A percentile compares a stretch with the other conserved stretches of the same genome.
phyloP scores from a whole-genome alignment of 2,329 filamentous ascomycete species.

The Pseudogymnoascus sp. region DNA sequence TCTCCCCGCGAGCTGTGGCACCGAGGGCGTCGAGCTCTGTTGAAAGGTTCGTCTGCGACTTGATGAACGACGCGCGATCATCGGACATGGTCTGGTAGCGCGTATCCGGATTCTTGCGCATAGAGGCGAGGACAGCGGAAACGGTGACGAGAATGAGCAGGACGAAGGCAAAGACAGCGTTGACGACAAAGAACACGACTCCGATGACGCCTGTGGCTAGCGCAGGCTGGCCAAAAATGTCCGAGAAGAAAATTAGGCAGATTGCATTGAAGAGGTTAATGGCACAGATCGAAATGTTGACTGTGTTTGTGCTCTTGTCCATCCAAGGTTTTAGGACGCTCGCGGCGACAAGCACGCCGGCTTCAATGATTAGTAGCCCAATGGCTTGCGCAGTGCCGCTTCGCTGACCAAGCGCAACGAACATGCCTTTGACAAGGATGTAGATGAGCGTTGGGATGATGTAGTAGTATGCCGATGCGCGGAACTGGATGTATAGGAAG shows the following conservation, averaged over 20 bases:
- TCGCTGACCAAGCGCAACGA: slow-evolving; percentile 72
- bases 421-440: slow-evolving; percentile 78
- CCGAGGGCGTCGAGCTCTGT: slow-evolving; percentile 81
- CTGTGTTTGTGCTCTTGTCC: slow-evolving; percentile 96
- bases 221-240: slow-evolving; percentile 73
- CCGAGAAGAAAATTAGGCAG: slow-evolving; percentile 81
- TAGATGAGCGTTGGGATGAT: slow-evolving; percentile 73
- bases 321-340: slow-evolving; percentile 90
- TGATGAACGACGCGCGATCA: slow-evolving; percentile 94
- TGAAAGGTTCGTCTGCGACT: slow-evolving; percentile 65
- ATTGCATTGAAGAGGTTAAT: slow-evolving; percentile 88
- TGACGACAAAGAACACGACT: slow-evolving; percentile 79
- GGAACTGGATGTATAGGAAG: slow-evolving; percentile 94
- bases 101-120: slow-evolving; percentile 88
- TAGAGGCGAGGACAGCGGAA: slow-evolving; percentile 68
- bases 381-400: slow-evolving; percentile 68
- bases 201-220: slow-evolving; percentile 83
- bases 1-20: slow-evolving; percentile 79
- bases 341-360: slow-evolving; percentile 63
- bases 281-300: slow-evolving; percentile 86
- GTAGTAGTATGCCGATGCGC: slow-evolving; percentile 92
- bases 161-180: slow-evolving; percentile 74
- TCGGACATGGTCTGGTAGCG: slow-evolving; percentile 96
- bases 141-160: slow-evolving; percentile 75
- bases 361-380: slow-evolving; percentile 75